These are phyloP conservation scores for Exophiala aquamarina DNA, from an alignment of 2,329 filamentous ascomycete species.

Conservation along the genomic window DNA sequence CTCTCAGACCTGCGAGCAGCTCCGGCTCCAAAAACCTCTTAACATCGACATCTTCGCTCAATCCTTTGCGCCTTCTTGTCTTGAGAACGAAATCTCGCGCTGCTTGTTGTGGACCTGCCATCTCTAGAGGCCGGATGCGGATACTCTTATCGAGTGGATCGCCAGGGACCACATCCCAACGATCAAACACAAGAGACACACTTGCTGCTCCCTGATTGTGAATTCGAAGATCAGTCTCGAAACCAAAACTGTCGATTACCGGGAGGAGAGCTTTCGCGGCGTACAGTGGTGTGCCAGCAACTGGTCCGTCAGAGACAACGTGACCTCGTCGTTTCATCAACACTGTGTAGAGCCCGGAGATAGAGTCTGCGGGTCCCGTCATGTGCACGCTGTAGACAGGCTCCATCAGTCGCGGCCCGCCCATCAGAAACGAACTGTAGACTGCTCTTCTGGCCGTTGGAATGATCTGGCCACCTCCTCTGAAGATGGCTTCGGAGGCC, in stretches of 20 bases:
- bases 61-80: conserved; percentile 86
- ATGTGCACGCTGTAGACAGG: conserved; percentile 91
- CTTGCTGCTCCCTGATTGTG: conserved; percentile 92
- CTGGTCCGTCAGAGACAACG: conserved; percentile 88
- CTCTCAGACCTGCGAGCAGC: conserved; percentile 82
- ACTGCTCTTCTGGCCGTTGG: conserved; percentile 89
- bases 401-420: conserved; percentile 93
- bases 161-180: conserved; percentile 93
- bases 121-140: conserved; percentile 78
- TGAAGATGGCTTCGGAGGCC: conserved; percentile 86
- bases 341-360: conserved; percentile 87
- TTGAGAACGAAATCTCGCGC: conserved; percentile 96
- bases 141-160: conserved; percentile 90
- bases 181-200: conserved; percentile 88
- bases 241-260: conserved; percentile 96
- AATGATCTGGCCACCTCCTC: conserved; percentile 95
- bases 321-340: conserved; percentile 86
- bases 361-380: conserved; percentile 86
- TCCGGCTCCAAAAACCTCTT: conserved; percentile 96
- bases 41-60: conserved; percentile 93
- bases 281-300: conserved; percentile 92
- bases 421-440: conserved; percentile 97
- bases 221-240: conserved; percentile 95
- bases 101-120: conserved; percentile 82
- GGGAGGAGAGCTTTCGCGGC: conserved; percentile 87